Base-by-base conservation (phyloP, 2,329 filamentous ascomycete genomes). In the Xylaria sp. region DNA sequence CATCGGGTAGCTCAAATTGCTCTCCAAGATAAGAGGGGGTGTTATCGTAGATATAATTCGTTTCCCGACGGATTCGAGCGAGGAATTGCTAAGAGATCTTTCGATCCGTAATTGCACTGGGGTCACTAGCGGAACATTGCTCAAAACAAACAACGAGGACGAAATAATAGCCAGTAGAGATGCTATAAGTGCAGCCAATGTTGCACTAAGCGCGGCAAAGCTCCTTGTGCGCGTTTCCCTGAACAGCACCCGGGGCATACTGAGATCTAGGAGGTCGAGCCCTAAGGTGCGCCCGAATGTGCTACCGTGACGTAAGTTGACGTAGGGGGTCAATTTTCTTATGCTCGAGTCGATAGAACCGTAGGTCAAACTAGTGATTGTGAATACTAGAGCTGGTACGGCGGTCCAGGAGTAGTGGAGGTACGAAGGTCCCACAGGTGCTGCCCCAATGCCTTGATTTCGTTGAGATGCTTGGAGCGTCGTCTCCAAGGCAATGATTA, bases 1-100 rank as follows among this genome's bases (percentile, higher is more conserved):
- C 0, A 54, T 48, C 0, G 78, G 76, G 21, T 75, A 79, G 0
- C 73, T 70, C 0, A 76, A 62, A 41, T 77, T 75, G 3, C 68
- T 72, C 0, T 70, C 65, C 1, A 79, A 70, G 3, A 79, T 73
- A 3, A 79, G 63, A 0, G 76, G 75, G 1, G 76, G 6, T 11
- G 11, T 13, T 17, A 49, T 35, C 4, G 15, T 4, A 17, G 21
- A 43, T n/a, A 21, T 19, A 5, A 17, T 19, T 4, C 8, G 37
- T 40, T 29, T 29, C 5, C 10, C 29, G 31, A n/a, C n/a, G n/a
- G n/a, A n/a, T n/a, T n/a, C 3, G 19, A 3, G 17, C 17, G 35
- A 19, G 27, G 17, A 4, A 40, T 21, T 40, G 23, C 4, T 40
- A 11, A 52, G 1, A 7, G 48, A 53, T 35, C 25, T 53, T 9